These are phyloP conservation scores for Ogataea hybrid DNA, from an alignment of 1,139 yeast species.

Conservation along the genomic window DNA sequence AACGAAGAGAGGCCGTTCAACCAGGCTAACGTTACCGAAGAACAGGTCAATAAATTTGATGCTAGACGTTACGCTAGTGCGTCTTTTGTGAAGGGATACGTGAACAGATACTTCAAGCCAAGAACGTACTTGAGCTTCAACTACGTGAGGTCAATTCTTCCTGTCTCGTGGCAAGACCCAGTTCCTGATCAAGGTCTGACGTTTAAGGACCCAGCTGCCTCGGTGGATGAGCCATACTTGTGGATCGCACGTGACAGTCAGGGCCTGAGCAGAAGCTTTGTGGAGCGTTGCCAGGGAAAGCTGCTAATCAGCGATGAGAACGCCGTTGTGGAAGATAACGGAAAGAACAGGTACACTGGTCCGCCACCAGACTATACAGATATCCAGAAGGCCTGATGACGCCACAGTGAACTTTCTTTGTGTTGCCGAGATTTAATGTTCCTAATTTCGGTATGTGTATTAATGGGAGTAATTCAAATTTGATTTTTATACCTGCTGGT, in stretches of 20 bases:
- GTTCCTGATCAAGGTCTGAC: constrained; percentile 36
- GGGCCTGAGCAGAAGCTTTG: constrained; percentile 69
- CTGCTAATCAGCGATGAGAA: constrained; percentile 65
- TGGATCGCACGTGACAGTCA: constrained; percentile 89
- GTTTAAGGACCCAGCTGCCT: constrained; percentile 71
- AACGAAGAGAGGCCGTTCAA: constrained; percentile 17
- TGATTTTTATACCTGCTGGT: constrained; percentile 1
- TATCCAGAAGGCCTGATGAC: constrained; percentile 6
- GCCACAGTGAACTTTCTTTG: constrained; percentile 4
- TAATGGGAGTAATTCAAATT: background rate
- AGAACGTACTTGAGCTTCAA: constrained; percentile 60
- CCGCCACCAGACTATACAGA: constrained; percentile 55
- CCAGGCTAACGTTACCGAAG: constrained; percentile 4
- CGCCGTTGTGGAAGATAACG: constrained; percentile 61
- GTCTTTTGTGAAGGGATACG: constrained; percentile 22
- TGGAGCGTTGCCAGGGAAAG: constrained; percentile 46
- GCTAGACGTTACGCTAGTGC: constrained; percentile 11
- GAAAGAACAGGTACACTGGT: constrained; percentile 51
- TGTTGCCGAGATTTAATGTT: constrained; percentile 4
- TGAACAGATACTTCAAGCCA: constrained; percentile 59
- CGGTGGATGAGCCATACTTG: constrained; percentile 62
- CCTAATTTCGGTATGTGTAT: background rate
- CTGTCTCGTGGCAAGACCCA: constrained; percentile 44
- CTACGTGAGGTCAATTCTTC: constrained; percentile 52
- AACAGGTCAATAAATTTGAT: constrained; percentile 4